phyloP scores from a whole-genome alignment of 1,139 yeast species.

The Lodderomyces orthopsilosis region DNA sequence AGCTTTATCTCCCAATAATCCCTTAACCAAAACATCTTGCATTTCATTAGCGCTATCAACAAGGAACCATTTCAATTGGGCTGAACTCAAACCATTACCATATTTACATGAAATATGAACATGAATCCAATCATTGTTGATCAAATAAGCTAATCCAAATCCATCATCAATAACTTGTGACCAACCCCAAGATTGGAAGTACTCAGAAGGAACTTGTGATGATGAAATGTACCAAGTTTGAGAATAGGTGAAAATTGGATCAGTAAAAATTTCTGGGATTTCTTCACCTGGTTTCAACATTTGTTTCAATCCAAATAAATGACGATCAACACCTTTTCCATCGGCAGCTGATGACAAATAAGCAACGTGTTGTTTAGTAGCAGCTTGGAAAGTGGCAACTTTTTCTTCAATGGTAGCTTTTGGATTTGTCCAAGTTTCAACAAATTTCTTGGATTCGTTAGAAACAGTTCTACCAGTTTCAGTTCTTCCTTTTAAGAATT shows the following conservation, averaged over 20 bases:
- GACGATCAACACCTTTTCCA: constrained; percentile 93
- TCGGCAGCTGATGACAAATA: constrained; percentile 77
- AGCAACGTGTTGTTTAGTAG: constrained; percentile 71
- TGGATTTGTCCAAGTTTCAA: constrained; percentile 71
- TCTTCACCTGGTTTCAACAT: constrained; percentile 59
- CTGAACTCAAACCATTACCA: constrained; percentile 63
- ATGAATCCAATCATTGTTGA: constrained; percentile 81
- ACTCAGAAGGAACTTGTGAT: constrained; percentile 86
- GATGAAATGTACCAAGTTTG: constrained; percentile 84
- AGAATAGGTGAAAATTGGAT: constrained; percentile 75
- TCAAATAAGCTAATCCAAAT: constrained; percentile 90
- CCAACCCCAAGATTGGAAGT: constrained; percentile 94
- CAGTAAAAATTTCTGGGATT: constrained; percentile 70
- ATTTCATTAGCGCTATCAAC: constrained; percentile 81
- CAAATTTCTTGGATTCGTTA: constrained; percentile 69
- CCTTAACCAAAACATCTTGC: constrained; percentile 55
- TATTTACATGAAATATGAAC: constrained; percentile 82
- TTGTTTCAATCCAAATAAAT: constrained; percentile 83
- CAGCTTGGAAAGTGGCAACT: constrained; percentile 66
- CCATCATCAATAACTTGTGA: constrained; percentile 95
- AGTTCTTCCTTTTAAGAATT: constrained; percentile 88
- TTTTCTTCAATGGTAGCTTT: constrained; percentile 55
- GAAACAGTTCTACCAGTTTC: constrained; percentile 92
- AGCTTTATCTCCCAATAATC: constrained; percentile 32
- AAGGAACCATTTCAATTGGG: constrained; percentile 66